Evolutionary conservation across 371 early-diverging fungal genomes (phyloP), one percentile per base, ranked within the genome.

Genomic region (Sporodiniella umbellata): DNA sequence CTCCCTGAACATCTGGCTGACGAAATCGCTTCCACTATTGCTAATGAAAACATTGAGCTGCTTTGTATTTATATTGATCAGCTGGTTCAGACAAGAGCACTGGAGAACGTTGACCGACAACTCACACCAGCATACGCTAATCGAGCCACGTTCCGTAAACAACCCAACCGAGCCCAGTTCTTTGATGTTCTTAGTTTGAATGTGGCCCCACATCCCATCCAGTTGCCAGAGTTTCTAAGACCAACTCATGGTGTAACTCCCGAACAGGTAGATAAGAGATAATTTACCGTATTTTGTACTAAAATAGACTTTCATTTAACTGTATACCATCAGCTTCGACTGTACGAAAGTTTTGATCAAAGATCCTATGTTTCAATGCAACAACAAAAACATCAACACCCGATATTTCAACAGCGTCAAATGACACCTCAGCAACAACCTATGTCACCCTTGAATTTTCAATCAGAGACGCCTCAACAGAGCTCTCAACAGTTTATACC

Each of bases 31-130:
- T 72, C 82, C 12, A 74, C 87, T 28, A 76, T 93, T 38, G 92
- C 93, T 4, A 70, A 79, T 8, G 96, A 96, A 54, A 97, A 98
- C 55, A 64, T 95, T 31, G 94, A 95, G 22, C 64, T 94, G 28
- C 93, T 91, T 2, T 92, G 95, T 56, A 81, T 88, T 0, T 85
- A 94, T 45, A 86, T 96, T 40, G 96, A 98, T 54, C 89, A 93
- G 51, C 85, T 91, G 17, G 94, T 96, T 2, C 87, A 90, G 44
- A 88, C 93, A 55, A 90, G 90, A 54, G 92, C 95, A 0, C 62
- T 89, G 8, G 80, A 83, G 11, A 90, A 93, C 45, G 85, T 99
- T 33, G 93, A 94, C 56, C 85, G 89, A 24, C 63, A 68, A 19
- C 78, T 98, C 22, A 72, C 76, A 4, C 66, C 84, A 11, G 77